Conservation (phyloP, 2,329 filamentous ascomycete genomes). For the Trichoderma koningiopsis region DNA sequence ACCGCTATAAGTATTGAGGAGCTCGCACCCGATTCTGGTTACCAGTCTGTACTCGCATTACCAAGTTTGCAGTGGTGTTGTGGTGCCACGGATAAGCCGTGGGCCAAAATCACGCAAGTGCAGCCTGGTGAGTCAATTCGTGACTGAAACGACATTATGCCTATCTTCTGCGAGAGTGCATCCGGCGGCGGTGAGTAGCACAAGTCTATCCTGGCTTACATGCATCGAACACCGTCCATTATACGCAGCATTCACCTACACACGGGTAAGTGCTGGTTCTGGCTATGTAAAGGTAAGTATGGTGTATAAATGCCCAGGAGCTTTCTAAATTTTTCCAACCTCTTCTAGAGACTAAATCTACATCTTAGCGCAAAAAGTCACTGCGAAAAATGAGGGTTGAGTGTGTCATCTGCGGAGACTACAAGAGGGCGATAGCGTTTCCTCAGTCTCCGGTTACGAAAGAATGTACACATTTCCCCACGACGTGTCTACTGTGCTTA, state of each 20-base stretch:
- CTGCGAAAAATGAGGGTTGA: not conserved
- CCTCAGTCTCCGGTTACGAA: not conserved
- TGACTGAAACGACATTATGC: not conserved
- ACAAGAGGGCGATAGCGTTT: not conserved
- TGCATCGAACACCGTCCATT: not conserved
- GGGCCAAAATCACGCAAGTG: not conserved
- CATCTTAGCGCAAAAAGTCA: not conserved
- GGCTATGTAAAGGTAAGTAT: not conserved
- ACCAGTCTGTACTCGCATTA: not conserved
- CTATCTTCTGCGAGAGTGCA: not conserved
- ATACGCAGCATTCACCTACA: not conserved
- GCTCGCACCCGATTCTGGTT: not conserved
- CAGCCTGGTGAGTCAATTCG: not conserved
- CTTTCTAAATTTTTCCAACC: not conserved
- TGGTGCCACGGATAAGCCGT: not conserved
- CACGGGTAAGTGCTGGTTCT: not conserved
- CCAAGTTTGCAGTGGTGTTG: not conserved
- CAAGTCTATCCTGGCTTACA: not conserved
- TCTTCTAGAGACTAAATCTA: not conserved
- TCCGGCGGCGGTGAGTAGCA: not conserved
- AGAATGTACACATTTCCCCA: constrained; percentile 5
- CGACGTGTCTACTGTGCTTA: not conserved
- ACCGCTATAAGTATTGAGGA: not conserved
- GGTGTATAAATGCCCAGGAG: not conserved
- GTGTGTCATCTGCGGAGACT: not conserved